Percentiles rank a stretch among this genome's conserved stretches.
phyloP scores from a whole-genome alignment of 352 stramenopile species.

The Phytophthora kernoviae region DNA sequence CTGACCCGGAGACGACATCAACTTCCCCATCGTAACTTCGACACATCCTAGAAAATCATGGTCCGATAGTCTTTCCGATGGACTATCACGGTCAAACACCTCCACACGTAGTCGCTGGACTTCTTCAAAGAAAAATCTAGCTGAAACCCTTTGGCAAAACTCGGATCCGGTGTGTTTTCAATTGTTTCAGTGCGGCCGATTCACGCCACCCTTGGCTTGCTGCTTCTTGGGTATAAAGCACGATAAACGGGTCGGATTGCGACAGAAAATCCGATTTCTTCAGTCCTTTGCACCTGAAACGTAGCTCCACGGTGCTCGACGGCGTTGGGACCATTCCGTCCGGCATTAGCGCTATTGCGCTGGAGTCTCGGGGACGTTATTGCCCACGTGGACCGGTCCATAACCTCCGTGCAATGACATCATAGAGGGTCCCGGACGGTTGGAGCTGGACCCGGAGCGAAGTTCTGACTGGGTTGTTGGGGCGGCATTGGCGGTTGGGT shows the following conservation, averaged over 20 bases:
- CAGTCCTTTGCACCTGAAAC: conserved; percentile 68
- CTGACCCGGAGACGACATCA: conserved; percentile 71
- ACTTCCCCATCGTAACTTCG: conserved; percentile 77
- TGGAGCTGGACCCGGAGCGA: conserved; percentile 10
- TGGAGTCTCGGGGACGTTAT: conserved; percentile 16
- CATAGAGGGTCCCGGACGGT: conserved; percentile 8
- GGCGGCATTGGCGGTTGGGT: conserved; percentile 2
- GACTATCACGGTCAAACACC: conserved; percentile 79
- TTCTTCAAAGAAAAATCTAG: conserved; percentile 85
- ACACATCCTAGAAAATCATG: conserved; percentile 82
- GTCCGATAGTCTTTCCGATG: conserved; percentile 55
- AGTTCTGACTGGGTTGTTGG: conserved; percentile 8
- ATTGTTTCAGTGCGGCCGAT: conserved; percentile 83
- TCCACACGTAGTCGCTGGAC: conserved; percentile 80
- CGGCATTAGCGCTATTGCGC: conserved; percentile 24
- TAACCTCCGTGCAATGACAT: conserved; percentile 49
- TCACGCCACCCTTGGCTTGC: conserved; percentile 57
- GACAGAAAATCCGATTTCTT: conserved; percentile 78
- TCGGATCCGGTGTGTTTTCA: conserved; percentile 65
- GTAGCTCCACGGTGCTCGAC: conserved; percentile 71
- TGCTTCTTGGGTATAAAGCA: conserved; percentile 72
- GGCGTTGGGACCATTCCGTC: conserved; percentile 35
- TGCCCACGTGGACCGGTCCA: conserved; percentile 38
- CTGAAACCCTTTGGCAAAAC: conserved; percentile 73
- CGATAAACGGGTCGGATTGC: conserved; percentile 77